Base-by-base conservation (phyloP, 1,139 yeast genomes). In the Yamadazyma dendronema region DNA sequence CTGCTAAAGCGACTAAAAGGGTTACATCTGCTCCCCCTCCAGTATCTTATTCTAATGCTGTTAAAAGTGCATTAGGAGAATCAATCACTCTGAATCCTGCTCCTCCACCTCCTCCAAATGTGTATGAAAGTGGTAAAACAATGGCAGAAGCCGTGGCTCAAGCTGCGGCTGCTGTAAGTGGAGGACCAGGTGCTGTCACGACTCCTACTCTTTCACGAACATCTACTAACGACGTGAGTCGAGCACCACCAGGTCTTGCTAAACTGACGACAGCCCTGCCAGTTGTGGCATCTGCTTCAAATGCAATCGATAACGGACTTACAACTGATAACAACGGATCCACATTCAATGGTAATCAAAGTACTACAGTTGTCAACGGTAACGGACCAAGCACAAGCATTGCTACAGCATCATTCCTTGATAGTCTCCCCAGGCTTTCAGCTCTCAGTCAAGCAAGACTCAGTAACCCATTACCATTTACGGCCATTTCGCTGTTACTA, bases 401-500 rank as follows among this genome's bases (percentile, higher is more conserved):
- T 14, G 36, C 46, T 17, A 37, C 41, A 3, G 35, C 47, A 31
- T 47, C 57, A 17, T 63, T 64, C 38, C 47, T 57, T 31, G 72
- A 66, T 31, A 58, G 63, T 11, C 51, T 66, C 15, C 56, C 65
- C 2, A 48, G 61, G 26, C 52, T 67, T 17, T 43, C 60, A 6
- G 53, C 59, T 22, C 53, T 68, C 29, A 59, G 67, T 8, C 70
- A 60, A 39, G 47, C 59, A 17, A 54, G 77, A 31, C 53, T 71
- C 35, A 54, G 50, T 32, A 60, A 65, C 44, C 87, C 89, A 28
- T 70, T 79, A 24, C 74, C 84, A 7, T 71, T 79, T 40, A 72
- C 72, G 14, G 65, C 76, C 6, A 81, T 85, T 30, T 67, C 79
- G 41, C 70, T 67, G 38, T 61, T 78, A 48, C 67, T 90, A 48